These are phyloP conservation scores for Aphanomyces cochlioides DNA, from an alignment of 352 stramenopile species.

Conservation along the genomic window DNA sequence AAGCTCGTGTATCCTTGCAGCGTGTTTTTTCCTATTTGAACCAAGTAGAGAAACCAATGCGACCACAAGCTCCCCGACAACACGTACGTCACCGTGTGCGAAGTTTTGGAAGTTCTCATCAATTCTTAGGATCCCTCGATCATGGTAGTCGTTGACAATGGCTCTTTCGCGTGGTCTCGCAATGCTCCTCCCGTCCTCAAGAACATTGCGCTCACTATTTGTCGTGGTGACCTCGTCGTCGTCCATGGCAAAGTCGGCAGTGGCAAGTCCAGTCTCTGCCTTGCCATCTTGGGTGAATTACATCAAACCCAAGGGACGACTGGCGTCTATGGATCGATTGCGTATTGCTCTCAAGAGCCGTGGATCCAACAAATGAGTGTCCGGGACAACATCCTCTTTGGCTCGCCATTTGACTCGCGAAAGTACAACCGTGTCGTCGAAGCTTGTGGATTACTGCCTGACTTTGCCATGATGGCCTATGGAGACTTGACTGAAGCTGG, in stretches of 20 bases:
- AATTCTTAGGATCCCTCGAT: background rate
- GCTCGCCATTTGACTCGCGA: background rate
- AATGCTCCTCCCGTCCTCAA: conserved; percentile 34
- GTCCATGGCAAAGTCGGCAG: conserved; percentile 34
- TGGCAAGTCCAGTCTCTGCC: conserved; percentile 24
- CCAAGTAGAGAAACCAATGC: conserved; percentile 1
- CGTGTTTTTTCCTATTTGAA: conserved; percentile 26
- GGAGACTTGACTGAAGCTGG: conserved; percentile 48
- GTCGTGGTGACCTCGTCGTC: conserved; percentile 14
- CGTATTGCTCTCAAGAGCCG: conserved; percentile 29
- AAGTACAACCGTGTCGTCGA: background rate
- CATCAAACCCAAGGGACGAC: background rate
- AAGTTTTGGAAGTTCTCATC: background rate
- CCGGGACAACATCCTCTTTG: background rate
- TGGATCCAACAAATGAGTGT: conserved; percentile 56
- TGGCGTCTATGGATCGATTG: conserved; percentile 40
- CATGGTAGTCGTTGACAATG: conserved; percentile 49
- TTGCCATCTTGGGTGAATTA: conserved; percentile 21
- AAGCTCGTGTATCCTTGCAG: conserved; percentile 32
- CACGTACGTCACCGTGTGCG: background rate
- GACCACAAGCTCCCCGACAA: background rate
- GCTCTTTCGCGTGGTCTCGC: conserved; percentile 47
- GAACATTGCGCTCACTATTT: conserved; percentile 32
- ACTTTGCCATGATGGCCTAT: background rate
- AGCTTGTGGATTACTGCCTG: background rate